Evolutionary conservation across 73 alveolate genomes (phyloP).

Genomic region (Uronychia setigera): DNA sequence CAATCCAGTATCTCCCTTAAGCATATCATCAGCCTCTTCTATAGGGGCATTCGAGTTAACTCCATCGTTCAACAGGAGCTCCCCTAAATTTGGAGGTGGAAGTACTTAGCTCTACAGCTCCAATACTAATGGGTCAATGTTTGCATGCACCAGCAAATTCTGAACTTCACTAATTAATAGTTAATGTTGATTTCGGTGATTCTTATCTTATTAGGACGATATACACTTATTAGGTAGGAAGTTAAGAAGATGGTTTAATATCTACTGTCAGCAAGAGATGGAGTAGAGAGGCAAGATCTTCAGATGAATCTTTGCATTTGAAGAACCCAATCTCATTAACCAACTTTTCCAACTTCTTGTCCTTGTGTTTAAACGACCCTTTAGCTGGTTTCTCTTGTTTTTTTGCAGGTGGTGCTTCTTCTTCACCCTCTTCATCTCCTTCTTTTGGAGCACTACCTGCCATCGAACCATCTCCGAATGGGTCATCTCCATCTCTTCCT

Average conservation of each 20-base stretch:
- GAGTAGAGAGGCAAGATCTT: slow-evolving; percentile 60
- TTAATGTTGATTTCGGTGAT: too few relatives aligned
- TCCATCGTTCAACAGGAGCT: too few relatives aligned
- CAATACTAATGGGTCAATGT: too few relatives aligned
- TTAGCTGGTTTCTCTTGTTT: slow-evolving; percentile 14
- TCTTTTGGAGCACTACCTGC: slow-evolving; percentile 18
- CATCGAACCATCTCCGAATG: slow-evolving; percentile 24
- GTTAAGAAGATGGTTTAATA: slow-evolving; percentile 4
- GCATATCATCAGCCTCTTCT: too few relatives aligned
- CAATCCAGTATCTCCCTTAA: too few relatives aligned
- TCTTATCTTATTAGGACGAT: too few relatives aligned
- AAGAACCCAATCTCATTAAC: slow-evolving; percentile 24
- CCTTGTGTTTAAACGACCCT: background rate
- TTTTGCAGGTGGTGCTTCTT: slow-evolving; percentile 10
- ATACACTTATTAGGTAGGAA: too few relatives aligned
- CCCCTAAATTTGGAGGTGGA: too few relatives aligned
- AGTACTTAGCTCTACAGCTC: too few relatives aligned
- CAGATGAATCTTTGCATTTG: slow-evolving; percentile 57
- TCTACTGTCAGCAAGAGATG: slow-evolving; percentile 67
- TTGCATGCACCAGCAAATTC: too few relatives aligned
- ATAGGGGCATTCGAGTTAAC: too few relatives aligned
- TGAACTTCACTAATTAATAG: too few relatives aligned
- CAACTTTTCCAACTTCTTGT: slow-evolving; percentile 6
- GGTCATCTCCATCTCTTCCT: slow-evolving; percentile 56
- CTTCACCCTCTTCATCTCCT: slow-evolving; percentile 27